Percentiles rank a stretch among this genome's conserved stretches.
phyloP scores from a whole-genome alignment of 2,329 filamentous ascomycete genomes.

The Penicillium sp. region DNA sequence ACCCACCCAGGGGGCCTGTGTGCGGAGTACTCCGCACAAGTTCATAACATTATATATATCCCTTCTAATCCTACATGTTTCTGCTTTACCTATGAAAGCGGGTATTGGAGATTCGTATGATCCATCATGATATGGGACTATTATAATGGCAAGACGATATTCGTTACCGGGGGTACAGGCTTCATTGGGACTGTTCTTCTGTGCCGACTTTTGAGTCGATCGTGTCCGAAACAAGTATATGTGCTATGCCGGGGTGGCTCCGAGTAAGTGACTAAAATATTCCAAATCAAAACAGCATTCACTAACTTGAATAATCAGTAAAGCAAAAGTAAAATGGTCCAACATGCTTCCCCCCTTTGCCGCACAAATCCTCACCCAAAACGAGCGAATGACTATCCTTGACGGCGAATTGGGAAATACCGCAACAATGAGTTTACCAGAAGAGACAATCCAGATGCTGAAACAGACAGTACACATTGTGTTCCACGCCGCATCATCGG shows the following conservation, averaged over 20 bases:
- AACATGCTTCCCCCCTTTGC: constrained; percentile 13
- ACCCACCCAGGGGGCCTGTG: constrained; percentile 1
- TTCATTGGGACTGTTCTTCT: constrained; percentile 24
- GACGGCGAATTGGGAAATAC: constrained; percentile 24
- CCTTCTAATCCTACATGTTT: constrained; percentile 1
- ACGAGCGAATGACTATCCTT: constrained; percentile 18
- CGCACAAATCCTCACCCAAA: constrained; percentile 12
- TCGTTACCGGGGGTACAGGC: constrained; percentile 24
- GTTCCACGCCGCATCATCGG: constrained; percentile 19
- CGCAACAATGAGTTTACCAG: constrained; percentile 20
- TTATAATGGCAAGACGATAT: constrained; percentile 22
- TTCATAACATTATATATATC: background rate
- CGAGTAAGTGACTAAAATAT: constrained; percentile 6
- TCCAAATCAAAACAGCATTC: background rate
- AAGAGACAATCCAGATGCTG: constrained; percentile 20
- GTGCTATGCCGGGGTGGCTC: constrained; percentile 21
- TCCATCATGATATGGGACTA: constrained; percentile 25
- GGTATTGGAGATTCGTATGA: background rate
- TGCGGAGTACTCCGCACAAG: background rate
- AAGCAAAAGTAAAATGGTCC: constrained; percentile 21
- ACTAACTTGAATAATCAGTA: constrained; percentile 7
- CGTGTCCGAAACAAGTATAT: constrained; percentile 18
- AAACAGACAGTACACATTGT: constrained; percentile 21
- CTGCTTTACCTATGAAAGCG: background rate
- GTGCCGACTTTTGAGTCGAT: constrained; percentile 19